Evolutionary conservation across 2,329 filamentous ascomycete genomes (phyloP), one percentile per base, ranked within the genome.

Genomic region (Fusarium gaditjirri): DNA sequence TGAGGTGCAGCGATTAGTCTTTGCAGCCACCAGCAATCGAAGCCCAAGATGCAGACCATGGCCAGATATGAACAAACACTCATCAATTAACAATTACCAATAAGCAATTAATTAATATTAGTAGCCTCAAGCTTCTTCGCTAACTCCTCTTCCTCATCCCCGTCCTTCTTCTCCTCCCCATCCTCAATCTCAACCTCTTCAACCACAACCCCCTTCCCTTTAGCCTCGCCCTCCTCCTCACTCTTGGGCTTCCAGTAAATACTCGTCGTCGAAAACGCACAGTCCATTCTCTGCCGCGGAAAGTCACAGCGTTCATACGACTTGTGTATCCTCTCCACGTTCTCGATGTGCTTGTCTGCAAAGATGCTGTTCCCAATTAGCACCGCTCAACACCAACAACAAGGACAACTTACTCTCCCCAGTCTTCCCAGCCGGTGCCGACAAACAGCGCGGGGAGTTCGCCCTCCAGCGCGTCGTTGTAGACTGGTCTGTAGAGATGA

Each of bases 401-500:
- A 25, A 21, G 14, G 8, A 12, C 8, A 21, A 80, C 84, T 75
- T 75, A 88, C 86, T 80, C 77, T 54, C 88, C 84, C 86, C 88
- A 90, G 3, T 83, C 81, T 13, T 84, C 80, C 76, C 84, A 85
- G 0, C 83, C 81, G 0, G 87, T 91, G 0, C 90, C 91, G 19
- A 93, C 83, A 17, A 90, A 88, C 5, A 91, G 74, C 1, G 81
- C 84, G 0, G 91, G 90, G 3, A 84, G 72, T 2, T 79, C 70
- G 1, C 79, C 76, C 4, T 81, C 74, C 4, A 93, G 79, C 0
- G 89, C 84, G 10, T 83, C 77, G 27, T 86, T 81, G 54, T 89
- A 93, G 43, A 87, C 84, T 41, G 80, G 83, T 27, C 81, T 83
- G 62, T 90, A 89, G 64, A 90, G 84, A 55, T 92, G 91, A 0